These are phyloP conservation scores for Phytopythium kandeliae DNA, from an alignment of 352 stramenopile genomes.

Conservation along the genomic window DNA sequence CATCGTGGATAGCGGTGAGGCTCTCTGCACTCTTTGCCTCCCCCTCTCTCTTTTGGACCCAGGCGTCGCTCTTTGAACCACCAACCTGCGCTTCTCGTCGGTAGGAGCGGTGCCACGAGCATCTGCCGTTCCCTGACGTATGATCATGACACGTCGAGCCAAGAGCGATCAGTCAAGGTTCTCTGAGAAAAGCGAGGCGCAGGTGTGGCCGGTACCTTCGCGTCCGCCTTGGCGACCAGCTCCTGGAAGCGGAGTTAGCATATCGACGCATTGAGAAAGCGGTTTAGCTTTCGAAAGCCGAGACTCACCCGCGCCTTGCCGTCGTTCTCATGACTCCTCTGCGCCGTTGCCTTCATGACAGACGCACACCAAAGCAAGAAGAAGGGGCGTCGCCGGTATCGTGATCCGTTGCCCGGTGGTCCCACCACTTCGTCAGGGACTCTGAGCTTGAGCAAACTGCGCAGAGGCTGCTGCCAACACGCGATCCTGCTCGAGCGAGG, in stretches of 20 bases:
- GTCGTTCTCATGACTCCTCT: background rate
- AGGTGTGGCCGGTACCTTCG: background rate
- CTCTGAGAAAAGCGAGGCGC: background rate
- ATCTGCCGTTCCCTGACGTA: background rate
- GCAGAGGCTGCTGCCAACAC: too few relatives aligned
- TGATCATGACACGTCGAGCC: background rate
- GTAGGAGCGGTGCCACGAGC: background rate
- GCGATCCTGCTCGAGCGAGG: background rate
- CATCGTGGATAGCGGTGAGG: too few relatives aligned
- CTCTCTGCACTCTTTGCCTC: too few relatives aligned
- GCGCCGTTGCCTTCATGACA: constrained; percentile 3
- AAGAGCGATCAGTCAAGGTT: background rate
- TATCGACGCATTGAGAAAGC: background rate
- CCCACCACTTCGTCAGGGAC: too few relatives aligned
- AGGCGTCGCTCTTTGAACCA: background rate
- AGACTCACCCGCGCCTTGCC: background rate
- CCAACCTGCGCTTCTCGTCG: constrained; percentile 7
- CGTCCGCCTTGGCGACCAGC: background rate
- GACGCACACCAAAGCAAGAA: background rate
- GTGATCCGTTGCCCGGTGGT: too few relatives aligned
- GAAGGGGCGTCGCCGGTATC: background rate
- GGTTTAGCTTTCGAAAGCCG: too few relatives aligned
- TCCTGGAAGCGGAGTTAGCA: background rate
- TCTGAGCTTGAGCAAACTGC: too few relatives aligned
- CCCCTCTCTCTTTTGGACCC: too few relatives aligned